Base-by-base conservation (phyloP, 2,329 filamentous ascomycete species). In the Lachnellula willkommii region DNA sequence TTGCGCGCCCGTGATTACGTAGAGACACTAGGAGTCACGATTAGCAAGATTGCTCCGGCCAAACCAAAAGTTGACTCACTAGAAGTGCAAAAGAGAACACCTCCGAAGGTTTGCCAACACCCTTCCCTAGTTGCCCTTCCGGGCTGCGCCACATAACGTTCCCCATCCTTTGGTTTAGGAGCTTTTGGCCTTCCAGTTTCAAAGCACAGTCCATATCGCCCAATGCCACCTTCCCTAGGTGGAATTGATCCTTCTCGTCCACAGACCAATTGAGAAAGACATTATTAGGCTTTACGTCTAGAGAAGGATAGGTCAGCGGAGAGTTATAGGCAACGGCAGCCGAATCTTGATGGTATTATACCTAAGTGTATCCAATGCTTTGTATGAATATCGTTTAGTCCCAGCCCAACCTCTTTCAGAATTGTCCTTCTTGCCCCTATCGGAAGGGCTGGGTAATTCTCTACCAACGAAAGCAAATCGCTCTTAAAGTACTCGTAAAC, bases 401-500 rank as follows among this genome's bases (percentile, higher is more conserved):
- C 53, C 47, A 50, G n/a, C 43, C 47, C 53, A 47, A 26, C 35
- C 8, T 28, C 9, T 62, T 62, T 66, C 65, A 74, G 56, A 32
- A 73, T 70, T 56, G 67, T 71, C 57, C 68, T 62, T 58, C 64
- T 63, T 67, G 65, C 68, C 35, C 50, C 20, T 20, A 20, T 2
- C 20, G 20, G 20, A 20, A 20, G 20, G 20, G 20, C 53, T 40
- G 61, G 54, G 63, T 73, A 60, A 6, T 69, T 60, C 57, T 66
- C 42, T 50, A 75, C 57, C 28, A 74, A 62, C 55, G 54, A 58
- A 55, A 73, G 69, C 24, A 74, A 58, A 48, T 68, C 70, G 45
- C 56, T 50, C 59, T 53, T 63, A 58, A 69, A 73, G 53, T 71
- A 73, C 22, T 65, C 61, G 65, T 72, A 73, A 43, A 74, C 55